Conservation (phyloP, 2,329 filamentous ascomycete species). For the Penicillium thymicola region DNA sequence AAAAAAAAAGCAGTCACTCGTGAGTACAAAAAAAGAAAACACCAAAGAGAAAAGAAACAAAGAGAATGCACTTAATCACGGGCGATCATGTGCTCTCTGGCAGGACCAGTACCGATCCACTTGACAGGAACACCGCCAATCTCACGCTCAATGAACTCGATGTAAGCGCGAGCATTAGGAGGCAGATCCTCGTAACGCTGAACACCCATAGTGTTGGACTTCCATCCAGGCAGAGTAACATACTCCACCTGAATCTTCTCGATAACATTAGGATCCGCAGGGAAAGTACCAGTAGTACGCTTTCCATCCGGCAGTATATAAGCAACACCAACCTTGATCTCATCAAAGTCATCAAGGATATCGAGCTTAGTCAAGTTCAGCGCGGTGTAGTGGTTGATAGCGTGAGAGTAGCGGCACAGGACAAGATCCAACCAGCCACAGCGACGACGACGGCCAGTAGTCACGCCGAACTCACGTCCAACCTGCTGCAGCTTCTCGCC, state of each 20-base stretch:
- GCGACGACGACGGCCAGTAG: slow-evolving; percentile 59
- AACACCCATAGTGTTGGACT: slow-evolving; percentile 56
- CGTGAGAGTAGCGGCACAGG: slow-evolving; percentile 60
- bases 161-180: slow-evolving; percentile 55
- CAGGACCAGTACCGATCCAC: slow-evolving; percentile 63
- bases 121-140: slow-evolving; percentile 56
- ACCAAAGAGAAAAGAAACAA: slow-evolving; percentile 9
- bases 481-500: slow-evolving; percentile 57
- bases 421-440: slow-evolving; percentile 66
- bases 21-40: slow-evolving; percentile 6
- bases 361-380: slow-evolving; percentile 65
- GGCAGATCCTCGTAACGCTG: slow-evolving; percentile 58
- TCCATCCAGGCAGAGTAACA: slow-evolving; percentile 60
- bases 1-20: slow-evolving; percentile 4
- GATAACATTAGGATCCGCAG: slow-evolving; percentile 53
- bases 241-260: slow-evolving; percentile 56
- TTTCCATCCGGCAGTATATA: slow-evolving; percentile 53
- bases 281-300: slow-evolving; percentile 53
- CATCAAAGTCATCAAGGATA: slow-evolving; percentile 61
- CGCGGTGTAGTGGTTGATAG: slow-evolving; percentile 52
- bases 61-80: slow-evolving; percentile 31
- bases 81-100: slow-evolving; percentile 60
- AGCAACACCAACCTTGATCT: slow-evolving; percentile 59
- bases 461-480: slow-evolving; percentile 56
- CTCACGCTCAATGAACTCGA: slow-evolving; percentile 59